Percentiles rank a stretch among this genome's conserved stretches.
phyloP scores from a whole-genome alignment of 2,329 filamentous ascomycete species.

The Escovopsis sp. region DNA sequence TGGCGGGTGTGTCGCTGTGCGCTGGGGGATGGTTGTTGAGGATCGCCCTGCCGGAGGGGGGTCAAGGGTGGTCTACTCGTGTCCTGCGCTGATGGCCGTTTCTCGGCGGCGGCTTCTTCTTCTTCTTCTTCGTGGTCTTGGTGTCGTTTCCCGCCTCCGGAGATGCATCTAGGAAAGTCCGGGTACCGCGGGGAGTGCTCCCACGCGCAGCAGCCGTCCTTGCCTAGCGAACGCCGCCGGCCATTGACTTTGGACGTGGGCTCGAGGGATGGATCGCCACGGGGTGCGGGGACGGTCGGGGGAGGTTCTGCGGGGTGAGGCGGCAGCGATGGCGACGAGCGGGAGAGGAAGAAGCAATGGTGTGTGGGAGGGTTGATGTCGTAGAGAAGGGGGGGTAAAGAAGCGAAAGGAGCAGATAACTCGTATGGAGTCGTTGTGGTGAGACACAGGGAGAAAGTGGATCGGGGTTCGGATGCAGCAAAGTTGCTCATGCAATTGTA shows the following conservation, averaged over 20 bases:
- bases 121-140: not conserved
- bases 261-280: slow-evolving; percentile 2
- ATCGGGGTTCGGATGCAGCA: not conserved
- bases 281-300: slow-evolving; percentile 1
- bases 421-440: not conserved
- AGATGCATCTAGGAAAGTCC: slow-evolving; percentile 16
- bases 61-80: slow-evolving; percentile 1
- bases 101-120: not conserved
- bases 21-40: too few species aligned
- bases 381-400: slow-evolving; percentile 1
- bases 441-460: slow-evolving; percentile 2
- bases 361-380: too few species aligned
- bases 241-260: slow-evolving; percentile 33
- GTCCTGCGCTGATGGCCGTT: slow-evolving; percentile 3
- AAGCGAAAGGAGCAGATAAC: slow-evolving; percentile 1
- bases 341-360: slow-evolving; percentile 1
- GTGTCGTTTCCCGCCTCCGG: slow-evolving; percentile 1
- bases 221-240: slow-evolving; percentile 40
- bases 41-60: not conserved
- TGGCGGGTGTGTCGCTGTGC: too few species aligned
- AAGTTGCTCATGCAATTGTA: too few species aligned
- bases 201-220: slow-evolving; percentile 42
- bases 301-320: not conserved
- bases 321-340: slow-evolving; percentile 1
- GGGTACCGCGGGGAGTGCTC: slow-evolving; percentile 43